Conservation (phyloP, 164 flowering plant species). For the Aristolochia fimbriata region DNA sequence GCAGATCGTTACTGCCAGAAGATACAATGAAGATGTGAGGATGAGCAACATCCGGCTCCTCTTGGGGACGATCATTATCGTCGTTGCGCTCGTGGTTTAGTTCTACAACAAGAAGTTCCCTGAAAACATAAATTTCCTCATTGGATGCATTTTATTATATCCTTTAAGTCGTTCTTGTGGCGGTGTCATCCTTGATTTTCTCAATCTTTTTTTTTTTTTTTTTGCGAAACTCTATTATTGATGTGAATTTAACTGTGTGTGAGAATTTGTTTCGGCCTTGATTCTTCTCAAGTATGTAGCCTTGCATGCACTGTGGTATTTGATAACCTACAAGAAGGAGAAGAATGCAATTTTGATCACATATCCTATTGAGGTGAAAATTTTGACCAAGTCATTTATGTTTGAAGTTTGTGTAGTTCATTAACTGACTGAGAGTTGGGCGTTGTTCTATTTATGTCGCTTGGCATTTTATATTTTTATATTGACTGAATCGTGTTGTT, state of each 20-base stretch:
- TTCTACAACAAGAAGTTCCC: conserved; percentile 94
- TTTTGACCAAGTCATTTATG: neutral
- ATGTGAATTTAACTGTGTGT: neutral
- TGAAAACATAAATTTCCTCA: conserved; percentile 60
- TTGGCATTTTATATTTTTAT: too few relatives aligned
- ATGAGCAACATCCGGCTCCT: conserved; percentile 67
- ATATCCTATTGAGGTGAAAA: conserved; percentile 62
- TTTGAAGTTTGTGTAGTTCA: too few relatives aligned
- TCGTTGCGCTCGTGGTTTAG: conserved; percentile 77
- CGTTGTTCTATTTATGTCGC: too few relatives aligned
- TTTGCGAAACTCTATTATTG: neutral
- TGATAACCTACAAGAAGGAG: conserved; percentile 65
- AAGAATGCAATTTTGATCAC: conserved; percentile 86
- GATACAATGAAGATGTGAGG: conserved; percentile 71
- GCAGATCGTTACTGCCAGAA: conserved; percentile 66
- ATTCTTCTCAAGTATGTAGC: conserved; percentile 59
- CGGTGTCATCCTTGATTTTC: too few relatives aligned
- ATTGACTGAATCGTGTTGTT: too few relatives aligned
- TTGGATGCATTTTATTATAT: conserved; percentile 81
- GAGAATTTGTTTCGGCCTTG: conserved; percentile 35
- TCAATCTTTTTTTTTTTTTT: too few relatives aligned
- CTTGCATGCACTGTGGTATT: conserved; percentile 60
- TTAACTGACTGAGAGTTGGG: too few relatives aligned
- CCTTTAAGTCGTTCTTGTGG: conserved; percentile 28
- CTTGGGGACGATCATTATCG: conserved; percentile 54